Evolutionary conservation across 768 basidiomycete species (phyloP).

Genomic region (Suillus occidentalis): DNA sequence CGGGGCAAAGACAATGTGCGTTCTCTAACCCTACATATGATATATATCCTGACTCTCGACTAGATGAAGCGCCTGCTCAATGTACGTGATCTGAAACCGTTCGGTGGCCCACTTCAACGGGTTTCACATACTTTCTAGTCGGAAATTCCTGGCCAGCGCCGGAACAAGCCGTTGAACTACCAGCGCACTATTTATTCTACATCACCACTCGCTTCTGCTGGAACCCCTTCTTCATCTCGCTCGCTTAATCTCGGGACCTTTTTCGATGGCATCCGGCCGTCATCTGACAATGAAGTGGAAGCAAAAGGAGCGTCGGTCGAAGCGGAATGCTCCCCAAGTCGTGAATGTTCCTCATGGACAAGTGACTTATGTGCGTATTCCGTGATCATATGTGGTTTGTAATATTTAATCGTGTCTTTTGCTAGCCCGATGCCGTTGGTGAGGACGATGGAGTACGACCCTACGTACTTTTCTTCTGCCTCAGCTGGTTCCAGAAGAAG

Average conservation of each 20-base stretch:
- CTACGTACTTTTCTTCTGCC: neutral
- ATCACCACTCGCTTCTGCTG: neutral
- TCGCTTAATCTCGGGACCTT: neutral
- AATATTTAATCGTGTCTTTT: too few relatives aligned
- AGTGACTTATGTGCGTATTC: too few relatives aligned
- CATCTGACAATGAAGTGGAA: neutral
- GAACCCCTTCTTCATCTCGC: neutral
- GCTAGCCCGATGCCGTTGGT: neutral
- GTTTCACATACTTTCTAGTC: neutral
- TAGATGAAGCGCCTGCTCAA: neutral
- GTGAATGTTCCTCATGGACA: neutral
- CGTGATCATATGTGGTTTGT: too few relatives aligned
- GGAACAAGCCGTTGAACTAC: neutral
- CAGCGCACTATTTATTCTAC: neutral
- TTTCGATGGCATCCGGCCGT: neutral
- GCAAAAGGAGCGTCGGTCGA: neutral
- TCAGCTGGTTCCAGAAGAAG: too few relatives aligned
- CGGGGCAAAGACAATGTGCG: neutral
- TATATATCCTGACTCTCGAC: neutral
- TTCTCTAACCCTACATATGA: neutral
- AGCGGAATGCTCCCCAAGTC: neutral
- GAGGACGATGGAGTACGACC: neutral
- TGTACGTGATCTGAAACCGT: neutral
- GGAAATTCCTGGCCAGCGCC: neutral
- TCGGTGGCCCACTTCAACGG: neutral